A percentile compares a stretch with the other conserved stretches of the same genome.
These are phyloP conservation scores for Pythium brachiatum DNA, from an alignment of 352 stramenopile species.

Conservation along the genomic window DNA sequence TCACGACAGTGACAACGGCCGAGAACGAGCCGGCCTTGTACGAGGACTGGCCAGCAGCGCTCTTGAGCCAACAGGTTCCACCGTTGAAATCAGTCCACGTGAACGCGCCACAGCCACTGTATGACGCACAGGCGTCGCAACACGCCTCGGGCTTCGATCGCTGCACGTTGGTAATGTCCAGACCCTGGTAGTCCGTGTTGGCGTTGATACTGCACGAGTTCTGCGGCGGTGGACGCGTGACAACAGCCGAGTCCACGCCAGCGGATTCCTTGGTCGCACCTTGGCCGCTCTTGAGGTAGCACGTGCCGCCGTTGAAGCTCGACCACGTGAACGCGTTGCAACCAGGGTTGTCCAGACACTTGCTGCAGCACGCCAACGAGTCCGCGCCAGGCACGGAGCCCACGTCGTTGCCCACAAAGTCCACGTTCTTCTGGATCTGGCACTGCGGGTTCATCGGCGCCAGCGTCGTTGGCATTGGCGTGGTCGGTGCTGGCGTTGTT, in stretches of 20 bases:
- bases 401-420: constrained; percentile 34
- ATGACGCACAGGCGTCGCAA: constrained; percentile 6
- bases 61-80: constrained; percentile 29
- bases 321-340: constrained; percentile 26
- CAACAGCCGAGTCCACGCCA: constrained; percentile 12
- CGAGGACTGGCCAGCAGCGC: neutral
- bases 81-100: constrained; percentile 20
- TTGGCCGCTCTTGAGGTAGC: constrained; percentile 22
- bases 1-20: constrained; percentile 9
- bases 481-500: too few species aligned
- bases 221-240: constrained; percentile 4
- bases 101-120: constrained; percentile 20
- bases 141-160: neutral
- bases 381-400: neutral
- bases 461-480: constrained; percentile 8
- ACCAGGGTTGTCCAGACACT: constrained; percentile 11
- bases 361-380: constrained; percentile 17
- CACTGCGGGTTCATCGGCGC: neutral
- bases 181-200: constrained; percentile 13
- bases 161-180: constrained; percentile 14
- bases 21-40: constrained; percentile 10
- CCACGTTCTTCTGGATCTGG: constrained; percentile 23
- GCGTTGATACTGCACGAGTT: constrained; percentile 9
- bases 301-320: constrained; percentile 26
- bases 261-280: neutral